Percentiles rank a stretch among this genome's conserved stretches.
Conservation (phyloP, 2,329 filamentous ascomycete species). For the Hirsutella minnesotensis region DNA sequence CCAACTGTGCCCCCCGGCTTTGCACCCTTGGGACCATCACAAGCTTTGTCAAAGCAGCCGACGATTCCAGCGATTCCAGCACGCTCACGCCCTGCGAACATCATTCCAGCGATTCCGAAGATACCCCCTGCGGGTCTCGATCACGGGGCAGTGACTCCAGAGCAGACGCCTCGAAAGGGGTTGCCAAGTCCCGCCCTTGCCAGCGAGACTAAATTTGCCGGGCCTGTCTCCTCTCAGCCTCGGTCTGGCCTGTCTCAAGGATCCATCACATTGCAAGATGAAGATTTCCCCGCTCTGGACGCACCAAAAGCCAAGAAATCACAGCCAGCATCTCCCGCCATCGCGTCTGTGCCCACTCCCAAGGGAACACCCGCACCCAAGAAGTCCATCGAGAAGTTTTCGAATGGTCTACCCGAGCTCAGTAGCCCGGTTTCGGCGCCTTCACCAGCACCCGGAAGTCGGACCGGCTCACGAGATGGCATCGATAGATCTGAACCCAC, state of each 20-base stretch:
- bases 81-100: conserved; percentile 9
- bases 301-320: conserved; percentile 27
- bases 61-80: conserved; percentile 9
- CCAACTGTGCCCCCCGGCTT: conserved; percentile 20
- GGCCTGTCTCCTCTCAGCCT: conserved; percentile 31
- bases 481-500: neutral
- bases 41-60: conserved; percentile 10
- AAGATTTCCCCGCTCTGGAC: conserved; percentile 51
- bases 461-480: neutral
- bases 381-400: conserved; percentile 17
- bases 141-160: conserved; percentile 18
- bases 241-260: conserved; percentile 8
- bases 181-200: conserved; percentile 22
- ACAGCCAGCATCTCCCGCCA: conserved; percentile 17
- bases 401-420: conserved; percentile 12
- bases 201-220: conserved; percentile 32
- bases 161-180: conserved; percentile 18
- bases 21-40: conserved; percentile 10
- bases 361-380: conserved; percentile 22
- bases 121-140: conserved; percentile 13
- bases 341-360: conserved; percentile 22
- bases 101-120: conserved; percentile 15
- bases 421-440: neutral
- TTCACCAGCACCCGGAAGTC: neutral
- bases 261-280: conserved; percentile 34